phyloP scores from a whole-genome alignment of 2,329 filamentous ascomycete species.

The Neurospora sp. region DNA sequence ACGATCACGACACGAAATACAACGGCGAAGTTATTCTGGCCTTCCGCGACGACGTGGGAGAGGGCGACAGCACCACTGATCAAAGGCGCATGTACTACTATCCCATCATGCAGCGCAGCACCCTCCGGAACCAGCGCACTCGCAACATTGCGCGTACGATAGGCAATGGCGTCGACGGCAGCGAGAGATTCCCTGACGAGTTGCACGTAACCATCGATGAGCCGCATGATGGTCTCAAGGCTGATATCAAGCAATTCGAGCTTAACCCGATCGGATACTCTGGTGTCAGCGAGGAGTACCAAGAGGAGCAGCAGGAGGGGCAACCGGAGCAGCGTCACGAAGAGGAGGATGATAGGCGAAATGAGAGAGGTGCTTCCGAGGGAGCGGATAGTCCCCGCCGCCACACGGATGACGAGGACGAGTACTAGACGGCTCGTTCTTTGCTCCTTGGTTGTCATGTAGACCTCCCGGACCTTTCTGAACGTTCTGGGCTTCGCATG shows the following conservation, averaged over 20 bases:
- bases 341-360: neutral
- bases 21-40: constrained; percentile 53
- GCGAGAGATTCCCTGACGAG: constrained; percentile 44
- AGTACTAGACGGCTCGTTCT: neutral
- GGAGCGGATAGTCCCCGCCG: neutral
- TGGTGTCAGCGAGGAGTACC: constrained; percentile 25
- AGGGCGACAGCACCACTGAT: constrained; percentile 27
- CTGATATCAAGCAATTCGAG: constrained; percentile 42
- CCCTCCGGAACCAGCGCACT: constrained; percentile 51
- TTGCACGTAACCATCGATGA: constrained; percentile 46
- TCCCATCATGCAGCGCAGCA: constrained; percentile 54
- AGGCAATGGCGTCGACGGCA: constrained; percentile 34
- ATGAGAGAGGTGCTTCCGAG: neutral
- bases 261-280: constrained; percentile 41
- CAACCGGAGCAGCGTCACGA: constrained; percentile 5
- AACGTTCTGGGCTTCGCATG: neutral
- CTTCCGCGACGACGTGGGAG: constrained; percentile 39
- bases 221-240: constrained; percentile 41
- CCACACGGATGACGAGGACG: neutral
- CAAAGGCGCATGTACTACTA: constrained; percentile 58
- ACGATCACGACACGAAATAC: constrained; percentile 50
- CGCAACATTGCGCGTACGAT: constrained; percentile 51
- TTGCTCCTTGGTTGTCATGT: no score
- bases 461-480: neutral
- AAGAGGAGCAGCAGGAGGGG: constrained; percentile 14